Conservation (phyloP, 768 basidiomycete genomes). For the Phlebiopsis gigantea region DNA sequence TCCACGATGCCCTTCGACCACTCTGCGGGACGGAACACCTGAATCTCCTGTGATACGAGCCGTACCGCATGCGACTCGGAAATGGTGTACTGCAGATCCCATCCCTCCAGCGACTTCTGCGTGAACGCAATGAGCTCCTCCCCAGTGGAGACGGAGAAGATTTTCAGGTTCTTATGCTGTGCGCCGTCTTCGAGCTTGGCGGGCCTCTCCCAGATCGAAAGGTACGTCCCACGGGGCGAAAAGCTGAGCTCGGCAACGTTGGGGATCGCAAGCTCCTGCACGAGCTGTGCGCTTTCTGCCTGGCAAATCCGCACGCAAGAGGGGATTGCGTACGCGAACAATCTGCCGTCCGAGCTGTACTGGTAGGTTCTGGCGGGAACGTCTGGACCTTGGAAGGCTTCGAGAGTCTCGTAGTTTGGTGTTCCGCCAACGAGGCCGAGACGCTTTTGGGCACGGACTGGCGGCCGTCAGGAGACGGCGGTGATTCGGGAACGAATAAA, state of each 20-base stretch:
- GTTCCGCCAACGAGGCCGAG: slow-evolving; percentile 81
- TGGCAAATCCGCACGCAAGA: slow-evolving; percentile 74
- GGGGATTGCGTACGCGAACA: slow-evolving; percentile 81
- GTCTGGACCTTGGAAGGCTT: slow-evolving; percentile 63
- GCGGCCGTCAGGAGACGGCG: slow-evolving; percentile 17
- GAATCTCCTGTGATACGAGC: slow-evolving; percentile 75
- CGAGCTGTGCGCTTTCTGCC: slow-evolving; percentile 65
- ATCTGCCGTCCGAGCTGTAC: slow-evolving; percentile 83
- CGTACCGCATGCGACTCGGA: slow-evolving; percentile 84
- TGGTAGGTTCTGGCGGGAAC: slow-evolving; percentile 68
- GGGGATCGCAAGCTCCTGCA: slow-evolving; percentile 69
- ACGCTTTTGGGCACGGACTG: slow-evolving; percentile 93
- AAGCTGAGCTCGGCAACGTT: slow-evolving; percentile 83
- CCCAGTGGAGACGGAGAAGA: slow-evolving; percentile 83
- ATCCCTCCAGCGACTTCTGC: slow-evolving; percentile 88
- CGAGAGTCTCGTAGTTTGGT: slow-evolving; percentile 64
- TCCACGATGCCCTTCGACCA: slow-evolving; percentile 77
- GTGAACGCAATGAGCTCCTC: slow-evolving; percentile 83
- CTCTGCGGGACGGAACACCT: slow-evolving; percentile 76
- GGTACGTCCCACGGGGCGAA: slow-evolving; percentile 88
- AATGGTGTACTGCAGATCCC: slow-evolving; percentile 89
- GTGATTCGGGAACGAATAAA: neutral
- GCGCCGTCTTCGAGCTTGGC: slow-evolving; percentile 86
- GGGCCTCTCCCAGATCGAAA: slow-evolving; percentile 95
- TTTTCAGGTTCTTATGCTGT: slow-evolving; percentile 90